Evolutionary conservation across 2,329 filamentous ascomycete species (phyloP).

Genomic region (Lasiodiplodia hormozganensis): DNA sequence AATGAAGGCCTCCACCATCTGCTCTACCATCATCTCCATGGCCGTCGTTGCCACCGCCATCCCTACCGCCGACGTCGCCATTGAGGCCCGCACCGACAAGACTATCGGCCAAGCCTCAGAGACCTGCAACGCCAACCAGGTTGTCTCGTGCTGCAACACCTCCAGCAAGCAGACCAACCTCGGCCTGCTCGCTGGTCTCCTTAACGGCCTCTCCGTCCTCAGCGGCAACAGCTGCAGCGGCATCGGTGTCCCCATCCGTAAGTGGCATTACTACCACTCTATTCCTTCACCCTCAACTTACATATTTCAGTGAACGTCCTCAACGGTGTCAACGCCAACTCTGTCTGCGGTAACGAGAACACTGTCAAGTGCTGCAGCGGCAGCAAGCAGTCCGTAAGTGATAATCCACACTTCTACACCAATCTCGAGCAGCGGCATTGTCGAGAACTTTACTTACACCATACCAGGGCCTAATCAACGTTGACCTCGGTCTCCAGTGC

Average conservation of each 20-base stretch:
- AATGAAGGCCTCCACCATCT: slow-evolving; percentile 32
- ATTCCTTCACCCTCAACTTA: background rate
- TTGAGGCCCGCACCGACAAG: slow-evolving; percentile 25
- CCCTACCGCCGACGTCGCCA: background rate
- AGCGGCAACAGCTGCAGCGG: slow-evolving; percentile 27
- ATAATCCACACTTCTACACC: background rate
- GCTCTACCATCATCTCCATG: slow-evolving; percentile 30
- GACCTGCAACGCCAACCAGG: slow-evolving; percentile 30
- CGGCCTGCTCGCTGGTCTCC: slow-evolving; percentile 31
- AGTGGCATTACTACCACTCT: background rate
- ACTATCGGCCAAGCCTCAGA: slow-evolving; percentile 20
- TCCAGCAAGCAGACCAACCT: slow-evolving; percentile 26
- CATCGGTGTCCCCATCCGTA: background rate
- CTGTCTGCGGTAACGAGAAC: slow-evolving; percentile 21
- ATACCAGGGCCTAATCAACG: background rate
- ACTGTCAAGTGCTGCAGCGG: slow-evolving; percentile 32
- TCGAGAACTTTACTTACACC: background rate
- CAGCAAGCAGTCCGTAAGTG: slow-evolving; percentile 32
- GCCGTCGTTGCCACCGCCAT: slow-evolving; percentile 31
- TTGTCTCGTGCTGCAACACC: slow-evolving; percentile 34
- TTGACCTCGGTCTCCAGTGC: background rate
- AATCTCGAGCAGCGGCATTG: too few relatives aligned
- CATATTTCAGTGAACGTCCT: background rate
- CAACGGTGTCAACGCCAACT: background rate
- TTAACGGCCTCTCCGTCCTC: too few relatives aligned